Percentiles rank a stretch among this genome's conserved stretches.
Evolutionary conservation across 192 early-diverging fungal species (phyloP).

Genomic region (Rhizoclosmatium globosum): DNA sequence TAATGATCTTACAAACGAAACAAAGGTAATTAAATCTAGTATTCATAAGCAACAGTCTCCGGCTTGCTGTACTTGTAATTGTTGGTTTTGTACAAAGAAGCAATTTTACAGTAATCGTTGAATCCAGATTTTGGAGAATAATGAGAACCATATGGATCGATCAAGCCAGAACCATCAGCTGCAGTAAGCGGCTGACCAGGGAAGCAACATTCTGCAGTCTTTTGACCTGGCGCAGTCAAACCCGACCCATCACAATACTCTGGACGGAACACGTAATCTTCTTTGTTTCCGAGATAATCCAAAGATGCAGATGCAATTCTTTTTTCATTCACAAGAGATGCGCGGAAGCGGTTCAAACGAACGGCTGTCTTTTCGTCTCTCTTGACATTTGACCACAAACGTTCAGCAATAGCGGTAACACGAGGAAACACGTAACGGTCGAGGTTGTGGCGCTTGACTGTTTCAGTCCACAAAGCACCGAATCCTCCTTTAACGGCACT

Average conservation of each 20-base stretch:
- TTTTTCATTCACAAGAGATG: conserved; percentile 11
- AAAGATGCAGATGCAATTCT: conserved; percentile 12
- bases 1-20: not conserved
- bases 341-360: conserved; percentile 12
- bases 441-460: conserved; percentile 13
- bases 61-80: conserved; percentile 10
- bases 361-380: not conserved
- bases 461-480: conserved; percentile 20
- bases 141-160: too few species aligned
- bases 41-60: not conserved
- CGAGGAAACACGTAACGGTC: not conserved
- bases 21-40: not conserved
- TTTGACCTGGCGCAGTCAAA: not conserved
- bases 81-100: conserved; percentile 10
- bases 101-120: too few species aligned
- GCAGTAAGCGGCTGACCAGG: conserved; percentile 4
- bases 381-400: conserved; percentile 32
- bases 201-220: conserved; percentile 19
- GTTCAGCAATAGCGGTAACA: not conserved
- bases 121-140: not conserved
- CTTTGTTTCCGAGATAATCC: conserved; percentile 6
- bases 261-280: not conserved
- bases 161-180: not conserved
- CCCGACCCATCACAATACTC: conserved; percentile 9
- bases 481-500: conserved; percentile 37